Evolutionary conservation across 2,329 filamentous ascomycete species (phyloP), one percentile per base, ranked within the genome.

Genomic region (Mycosphaerella sp.): DNA sequence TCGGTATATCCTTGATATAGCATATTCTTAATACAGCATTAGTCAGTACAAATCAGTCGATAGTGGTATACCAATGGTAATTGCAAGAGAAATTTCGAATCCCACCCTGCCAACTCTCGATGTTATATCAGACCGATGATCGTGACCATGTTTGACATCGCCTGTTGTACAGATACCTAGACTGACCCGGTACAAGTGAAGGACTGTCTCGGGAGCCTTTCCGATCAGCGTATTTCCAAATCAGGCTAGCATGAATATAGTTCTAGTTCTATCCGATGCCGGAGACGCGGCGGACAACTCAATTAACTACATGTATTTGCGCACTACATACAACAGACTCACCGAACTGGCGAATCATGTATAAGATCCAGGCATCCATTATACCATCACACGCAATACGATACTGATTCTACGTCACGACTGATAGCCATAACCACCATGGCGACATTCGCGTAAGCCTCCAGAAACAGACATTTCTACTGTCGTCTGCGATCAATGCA

Each of bases 391-490:
- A 21, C 21, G 21, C 21, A 21, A 6, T 6, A 21, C 21, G 21
- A 21, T 4, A 21, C 21, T 21, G 21, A 21, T 21, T 21, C 21
- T 4, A 21, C 4, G 30, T n/a, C 30, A 32, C 30, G 9, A 5
- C 30, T 32, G 9, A 41, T 9, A 30, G 13, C 44, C 13, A 41
- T 8, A 8, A 3, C 12, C 8, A n/a, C 44, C 41, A 53, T 53
- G 50, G 50, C 50, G 14, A 53, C 50, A 9, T 53, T 53, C 30
- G 50, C 50, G 50, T 53, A 41, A 45, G 50, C 30, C 14, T 17
- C 14, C 4, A 14, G n/a, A 18, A 12, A 36, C 12, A 14, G 12
- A 13, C 13, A n/a, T 8, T 27, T 18, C 12, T 30, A 27, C 6
- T 4, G 32, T 17, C n/a, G 10, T 27, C 25, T 30, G 6, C n/a